Evolutionary conservation across 345 rosid species (phyloP).

Genomic region (Stellera chamaejasme): DNA sequence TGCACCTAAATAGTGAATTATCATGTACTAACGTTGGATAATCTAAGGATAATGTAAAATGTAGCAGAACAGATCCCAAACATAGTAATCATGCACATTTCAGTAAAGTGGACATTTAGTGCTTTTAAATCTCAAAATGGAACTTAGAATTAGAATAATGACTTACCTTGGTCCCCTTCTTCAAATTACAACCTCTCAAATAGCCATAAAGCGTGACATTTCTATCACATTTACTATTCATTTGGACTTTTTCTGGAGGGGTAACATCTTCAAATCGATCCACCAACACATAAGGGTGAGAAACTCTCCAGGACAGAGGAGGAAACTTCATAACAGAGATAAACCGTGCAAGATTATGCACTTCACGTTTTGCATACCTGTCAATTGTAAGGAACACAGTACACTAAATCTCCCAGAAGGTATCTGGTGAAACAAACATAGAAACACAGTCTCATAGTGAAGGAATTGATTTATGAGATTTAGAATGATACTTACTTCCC

Average conservation of each 20-base stretch:
- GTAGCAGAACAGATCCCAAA: too few relatives aligned
- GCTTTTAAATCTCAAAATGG: too few relatives aligned
- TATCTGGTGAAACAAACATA: conserved; percentile 4
- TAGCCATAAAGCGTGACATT: conserved; percentile 83
- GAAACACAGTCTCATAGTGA: too few relatives aligned
- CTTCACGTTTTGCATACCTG: conserved; percentile 80
- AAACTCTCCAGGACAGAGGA: conserved; percentile 77
- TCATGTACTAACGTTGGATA: not conserved
- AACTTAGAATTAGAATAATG: not conserved
- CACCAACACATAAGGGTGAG: conserved; percentile 85
- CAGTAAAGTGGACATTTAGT: too few relatives aligned
- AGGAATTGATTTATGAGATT: not conserved
- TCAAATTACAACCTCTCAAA: conserved; percentile 92
- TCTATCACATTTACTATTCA: conserved; percentile 76
- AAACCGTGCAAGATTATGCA: conserved; percentile 79
- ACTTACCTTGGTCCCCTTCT: conserved; percentile 76
- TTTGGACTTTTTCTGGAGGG: conserved; percentile 65
- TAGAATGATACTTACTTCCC: conserved; percentile 58
- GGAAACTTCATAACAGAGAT: conserved; percentile 69
- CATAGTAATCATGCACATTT: too few relatives aligned
- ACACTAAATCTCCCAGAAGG: conserved; percentile 3
- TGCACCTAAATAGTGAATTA: conserved; percentile 56
- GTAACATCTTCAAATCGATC: conserved; percentile 97
- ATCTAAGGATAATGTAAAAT: too few relatives aligned
- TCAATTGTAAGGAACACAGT: conserved; percentile 10